These are phyloP conservation scores for Eragrostis curvula DNA, from an alignment of 176 grass and related monocot genomes.

Conservation along the genomic window DNA sequence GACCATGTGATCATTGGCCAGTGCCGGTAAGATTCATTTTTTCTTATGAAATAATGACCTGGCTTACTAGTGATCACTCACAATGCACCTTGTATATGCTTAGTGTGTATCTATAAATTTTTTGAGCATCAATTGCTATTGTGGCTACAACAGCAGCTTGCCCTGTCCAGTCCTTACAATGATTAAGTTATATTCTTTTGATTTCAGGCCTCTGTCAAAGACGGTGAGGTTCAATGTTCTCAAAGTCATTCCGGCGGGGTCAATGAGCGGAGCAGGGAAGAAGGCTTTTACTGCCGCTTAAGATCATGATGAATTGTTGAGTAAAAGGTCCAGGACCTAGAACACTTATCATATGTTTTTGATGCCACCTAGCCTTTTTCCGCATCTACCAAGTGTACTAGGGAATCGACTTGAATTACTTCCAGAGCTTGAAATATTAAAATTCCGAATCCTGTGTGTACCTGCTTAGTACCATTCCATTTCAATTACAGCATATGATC, in stretches of 20 bases:
- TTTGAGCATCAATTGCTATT: neutral
- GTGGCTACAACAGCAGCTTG: neutral
- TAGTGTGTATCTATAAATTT: neutral
- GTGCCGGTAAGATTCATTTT: conserved; percentile 35
- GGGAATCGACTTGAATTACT: neutral
- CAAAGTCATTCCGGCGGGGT: conserved; percentile 46
- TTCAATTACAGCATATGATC: neutral
- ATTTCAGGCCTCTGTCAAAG: conserved; percentile 46
- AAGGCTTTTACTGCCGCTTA: conserved; percentile 41
- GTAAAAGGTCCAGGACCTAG: neutral
- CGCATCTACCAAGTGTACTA: neutral
- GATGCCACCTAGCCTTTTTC: neutral
- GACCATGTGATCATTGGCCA: conserved; percentile 53
- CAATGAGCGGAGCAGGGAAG: conserved; percentile 43
- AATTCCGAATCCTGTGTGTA: neutral
- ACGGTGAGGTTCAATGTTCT: conserved; percentile 48
- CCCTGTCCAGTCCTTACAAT: neutral
- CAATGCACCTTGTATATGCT: neutral
- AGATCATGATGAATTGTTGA: conserved; percentile 15
- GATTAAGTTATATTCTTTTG: neutral
- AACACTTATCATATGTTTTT: conserved; percentile 15
- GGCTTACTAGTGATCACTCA: neutral
- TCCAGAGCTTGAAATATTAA: conserved; percentile 2
- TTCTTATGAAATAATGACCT: neutral
- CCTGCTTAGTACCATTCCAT: neutral